Base-by-base conservation (phyloP, 2,329 filamentous ascomycete species). In the Cordyceps cicadae region DNA sequence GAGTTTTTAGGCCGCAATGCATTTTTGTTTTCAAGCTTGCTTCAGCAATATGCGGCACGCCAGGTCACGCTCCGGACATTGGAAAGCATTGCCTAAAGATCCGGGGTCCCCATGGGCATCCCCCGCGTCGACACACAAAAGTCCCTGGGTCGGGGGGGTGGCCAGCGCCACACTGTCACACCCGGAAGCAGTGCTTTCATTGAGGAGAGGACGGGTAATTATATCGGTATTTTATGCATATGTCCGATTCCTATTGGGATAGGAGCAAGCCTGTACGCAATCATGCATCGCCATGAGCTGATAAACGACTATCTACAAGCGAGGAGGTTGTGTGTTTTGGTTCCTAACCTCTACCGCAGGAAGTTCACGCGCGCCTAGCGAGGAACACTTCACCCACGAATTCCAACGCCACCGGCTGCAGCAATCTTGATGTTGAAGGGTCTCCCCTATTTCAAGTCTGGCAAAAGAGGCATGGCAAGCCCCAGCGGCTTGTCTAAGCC, bases 1-100 rank as follows among this genome's bases (percentile, higher is more conserved):
- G 43, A 51, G 59, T 54, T 55, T 21, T 60, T 55, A 45, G 59
- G 52, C 59, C 55, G 59, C 52, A 53, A 60, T 60, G 52, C 59
- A 55, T 39, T 60, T 21, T 54, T 54, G 41, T 54, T 49, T 54
- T 54, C 43, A 49, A 59, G 37, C 56, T 59, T 48, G 37, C 58
- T 54, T 53, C 39, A 26, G 45, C 19, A 12, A 15, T 14, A 21
- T 48, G 15, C 7, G 37, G 19, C 14, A 3, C 37, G 57, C 41
- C 57, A 39, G 49, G 50, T 41, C 49, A 53, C 57, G 45, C 45
- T 55, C n/a, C 51, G 15, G 41, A 19, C 34, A 53, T 45, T 41
- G 17, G 5, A 32, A 17, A 49, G 34, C 26, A 37, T 34, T 55
- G 46, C 52, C 55, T 49, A 29, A 29, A 43, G 41, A 9, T 54